Conservation (phyloP, 345 rosid genomes). For the Gossypium rotundifolium region DNA sequence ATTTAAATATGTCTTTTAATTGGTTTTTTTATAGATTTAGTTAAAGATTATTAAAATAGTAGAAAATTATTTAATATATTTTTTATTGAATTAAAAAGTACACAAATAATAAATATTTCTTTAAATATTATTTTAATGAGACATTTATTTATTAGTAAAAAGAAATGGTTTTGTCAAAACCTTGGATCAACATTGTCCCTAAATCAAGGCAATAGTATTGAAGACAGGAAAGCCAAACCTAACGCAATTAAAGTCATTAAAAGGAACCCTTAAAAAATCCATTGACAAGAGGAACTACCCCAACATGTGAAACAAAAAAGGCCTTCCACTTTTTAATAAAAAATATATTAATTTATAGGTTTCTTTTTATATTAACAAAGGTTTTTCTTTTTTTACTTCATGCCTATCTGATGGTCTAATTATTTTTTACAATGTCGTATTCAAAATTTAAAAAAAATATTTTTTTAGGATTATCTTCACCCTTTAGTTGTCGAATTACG, state of each 20-base stretch:
- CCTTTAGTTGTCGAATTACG: too few species aligned
- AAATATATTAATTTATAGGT: too few species aligned
- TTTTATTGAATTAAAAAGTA: too few species aligned
- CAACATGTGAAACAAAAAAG: slow-evolving; percentile 33
- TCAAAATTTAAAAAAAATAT: too few species aligned
- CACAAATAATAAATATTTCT: neutral
- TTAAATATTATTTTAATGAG: neutral
- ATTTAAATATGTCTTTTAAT: too few species aligned
- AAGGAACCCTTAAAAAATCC: neutral
- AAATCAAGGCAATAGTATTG: neutral
- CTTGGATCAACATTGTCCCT: neutral
- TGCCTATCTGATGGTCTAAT: rapidly evolving
- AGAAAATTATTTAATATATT: too few species aligned
- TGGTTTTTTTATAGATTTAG: too few species aligned
- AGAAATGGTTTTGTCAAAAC: neutral
- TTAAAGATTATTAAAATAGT: too few species aligned
- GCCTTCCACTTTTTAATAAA: neutral
- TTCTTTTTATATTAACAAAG: too few species aligned
- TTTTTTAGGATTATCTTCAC: too few species aligned
- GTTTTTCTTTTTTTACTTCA: too few species aligned
- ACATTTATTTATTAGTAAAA: neutral
- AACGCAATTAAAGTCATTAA: neutral
- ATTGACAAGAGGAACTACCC: slow-evolving; percentile 21
- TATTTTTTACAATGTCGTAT: too few species aligned
- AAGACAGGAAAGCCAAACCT: neutral